Conservation (phyloP, 305 asterid species). For the Solanum hybrid region DNA sequence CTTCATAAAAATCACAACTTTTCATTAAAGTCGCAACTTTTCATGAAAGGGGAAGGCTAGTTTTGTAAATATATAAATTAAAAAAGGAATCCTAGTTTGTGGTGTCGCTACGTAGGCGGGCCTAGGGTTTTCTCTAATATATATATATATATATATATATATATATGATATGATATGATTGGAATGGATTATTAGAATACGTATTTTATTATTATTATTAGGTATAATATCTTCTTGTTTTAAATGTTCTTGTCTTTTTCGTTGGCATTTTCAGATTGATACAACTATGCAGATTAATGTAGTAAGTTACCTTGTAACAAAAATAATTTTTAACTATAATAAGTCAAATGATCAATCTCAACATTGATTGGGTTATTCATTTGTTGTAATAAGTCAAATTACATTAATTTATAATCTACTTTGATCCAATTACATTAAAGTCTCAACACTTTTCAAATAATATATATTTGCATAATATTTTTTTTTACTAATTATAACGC, state of each 20-base stretch:
- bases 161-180: not conserved
- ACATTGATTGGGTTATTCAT: not conserved
- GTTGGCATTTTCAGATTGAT: not conserved
- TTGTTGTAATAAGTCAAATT: not conserved
- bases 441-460: not conserved
- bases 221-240: not conserved
- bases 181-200: not conserved
- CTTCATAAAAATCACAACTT: too few relatives aligned
- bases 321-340: too few relatives aligned
- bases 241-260: not conserved
- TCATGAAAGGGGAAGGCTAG: too few relatives aligned
- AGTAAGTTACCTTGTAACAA: too few relatives aligned
- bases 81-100: accelerated
- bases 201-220: not conserved
- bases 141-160: too few relatives aligned
- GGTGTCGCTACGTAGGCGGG: accelerated
- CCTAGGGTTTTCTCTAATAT: accelerated
- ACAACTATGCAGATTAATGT: not conserved
- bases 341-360: too few relatives aligned
- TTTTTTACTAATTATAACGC: too few relatives aligned
- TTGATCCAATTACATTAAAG: not conserved
- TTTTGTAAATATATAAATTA: too few relatives aligned
- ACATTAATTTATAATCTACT: not conserved
- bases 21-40: too few relatives aligned
- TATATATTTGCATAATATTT: not conserved